These are phyloP conservation scores for Coemansia reversa DNA, from an alignment of 192 early-diverging fungal genomes.

Conservation along the genomic window DNA sequence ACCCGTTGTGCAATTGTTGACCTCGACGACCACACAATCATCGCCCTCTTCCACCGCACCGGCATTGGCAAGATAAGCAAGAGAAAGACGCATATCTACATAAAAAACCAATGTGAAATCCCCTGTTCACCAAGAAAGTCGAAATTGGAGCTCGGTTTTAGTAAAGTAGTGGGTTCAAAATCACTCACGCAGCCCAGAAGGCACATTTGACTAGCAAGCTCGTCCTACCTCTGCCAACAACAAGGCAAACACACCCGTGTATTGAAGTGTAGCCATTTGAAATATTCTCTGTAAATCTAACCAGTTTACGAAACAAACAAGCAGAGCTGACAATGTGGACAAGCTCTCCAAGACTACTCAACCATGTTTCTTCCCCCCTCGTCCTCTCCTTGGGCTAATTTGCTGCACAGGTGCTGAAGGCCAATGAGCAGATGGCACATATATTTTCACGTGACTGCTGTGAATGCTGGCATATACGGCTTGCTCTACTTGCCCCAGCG, in stretches of 20 bases:
- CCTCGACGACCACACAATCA: constrained; percentile 43
- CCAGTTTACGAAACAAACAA: not conserved
- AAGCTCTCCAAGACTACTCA: not conserved
- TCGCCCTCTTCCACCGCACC: constrained; percentile 43
- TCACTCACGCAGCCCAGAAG: not conserved
- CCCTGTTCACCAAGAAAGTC: not conserved
- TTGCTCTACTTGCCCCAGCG: constrained; percentile 43
- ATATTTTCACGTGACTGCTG: not conserved
- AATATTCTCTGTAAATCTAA: not conserved
- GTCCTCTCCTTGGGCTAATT: not conserved
- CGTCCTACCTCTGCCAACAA: constrained; percentile 42
- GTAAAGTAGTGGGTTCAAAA: not conserved
- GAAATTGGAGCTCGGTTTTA: not conserved
- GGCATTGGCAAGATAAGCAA: constrained; percentile 52
- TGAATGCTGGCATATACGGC: not conserved
- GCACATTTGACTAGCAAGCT: not conserved
- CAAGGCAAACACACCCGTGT: constrained; percentile 49
- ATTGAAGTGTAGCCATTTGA: constrained; percentile 47
- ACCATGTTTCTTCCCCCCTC: not conserved
- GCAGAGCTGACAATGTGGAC: constrained; percentile 5
- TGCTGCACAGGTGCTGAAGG: not conserved
- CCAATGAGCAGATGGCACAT: not conserved
- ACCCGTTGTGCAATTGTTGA: constrained; percentile 33
- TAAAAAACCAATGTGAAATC: not conserved
- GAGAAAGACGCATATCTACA: constrained; percentile 41